These are phyloP conservation scores for Chalaropsis thielavioides DNA, from an alignment of 2,329 filamentous ascomycete genomes.

Conservation along the genomic window DNA sequence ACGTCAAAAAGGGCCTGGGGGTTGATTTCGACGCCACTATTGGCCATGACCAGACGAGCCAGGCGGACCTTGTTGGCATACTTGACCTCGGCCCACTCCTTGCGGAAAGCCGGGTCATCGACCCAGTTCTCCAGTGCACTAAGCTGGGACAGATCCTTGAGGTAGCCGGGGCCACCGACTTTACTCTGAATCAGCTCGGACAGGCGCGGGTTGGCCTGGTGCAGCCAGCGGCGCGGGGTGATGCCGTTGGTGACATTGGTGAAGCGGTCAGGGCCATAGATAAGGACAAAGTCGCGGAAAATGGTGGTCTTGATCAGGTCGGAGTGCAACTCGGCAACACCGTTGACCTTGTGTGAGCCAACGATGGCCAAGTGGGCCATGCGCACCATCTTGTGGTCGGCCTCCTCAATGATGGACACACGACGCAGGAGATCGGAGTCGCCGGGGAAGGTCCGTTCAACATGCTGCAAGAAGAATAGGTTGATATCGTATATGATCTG, in stretches of 20 bases:
- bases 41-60: slow-evolving; percentile 77
- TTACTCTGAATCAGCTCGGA: slow-evolving; percentile 88
- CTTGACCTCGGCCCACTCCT: slow-evolving; percentile 94
- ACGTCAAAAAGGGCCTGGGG: slow-evolving; percentile 85
- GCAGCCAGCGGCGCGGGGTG: slow-evolving; percentile 87
- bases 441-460: slow-evolving; percentile 81
- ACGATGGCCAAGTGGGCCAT: slow-evolving; percentile 95
- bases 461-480: slow-evolving; percentile 74
- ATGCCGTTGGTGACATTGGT: slow-evolving; percentile 98
- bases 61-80: slow-evolving; percentile 87
- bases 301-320: slow-evolving; percentile 98
- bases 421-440: slow-evolving; percentile 71
- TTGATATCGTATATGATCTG: slow-evolving; percentile 99
- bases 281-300: slow-evolving; percentile 94
- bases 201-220: slow-evolving; percentile 88
- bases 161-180: slow-evolving; percentile 65
- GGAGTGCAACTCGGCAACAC: slow-evolving; percentile 92
- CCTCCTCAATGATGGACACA: slow-evolving; percentile 97
- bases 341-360: slow-evolving; percentile 97
- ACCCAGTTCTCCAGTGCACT: slow-evolving; percentile 74
- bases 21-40: slow-evolving; percentile 69
- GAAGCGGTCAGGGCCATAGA: slow-evolving; percentile 95
- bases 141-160: slow-evolving; percentile 78
- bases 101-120: slow-evolving; percentile 79
- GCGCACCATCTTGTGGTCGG: slow-evolving; percentile 90